Evolutionary conservation across 495 filamentous ascomycete species (phyloP), one percentile per base, ranked within the genome.

Genomic region (Neurospora sp.): DNA sequence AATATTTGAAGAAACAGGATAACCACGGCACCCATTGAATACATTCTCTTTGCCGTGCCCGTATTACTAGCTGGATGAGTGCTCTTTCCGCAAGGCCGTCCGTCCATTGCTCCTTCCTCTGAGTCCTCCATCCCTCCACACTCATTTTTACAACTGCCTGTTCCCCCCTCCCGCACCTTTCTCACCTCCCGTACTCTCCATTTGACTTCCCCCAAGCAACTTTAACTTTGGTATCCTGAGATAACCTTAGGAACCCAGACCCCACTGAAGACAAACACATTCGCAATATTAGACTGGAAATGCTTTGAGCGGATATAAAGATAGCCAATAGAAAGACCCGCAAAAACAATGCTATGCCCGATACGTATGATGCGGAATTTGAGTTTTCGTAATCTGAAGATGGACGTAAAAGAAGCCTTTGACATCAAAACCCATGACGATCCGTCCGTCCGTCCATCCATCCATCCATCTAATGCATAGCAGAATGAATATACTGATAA

Each of bases 261-360:
- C 40, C 40, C 4, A 12, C 9, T 10, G 40, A 40, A 40, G 40
- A 40, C 39, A 4, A 40, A 40, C 44, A 48, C 44, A 48, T 20
- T 48, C n/a, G 44, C 44, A 20, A 48, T 31, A 14, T 14, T 7
- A 14, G 10, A 27, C 4, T 59, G 48, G 5, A 59, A 27, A 59
- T 27, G 10, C 22, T 27, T 27, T 10, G 35, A 37, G 48, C 20
- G 10, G 48, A 27, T 59, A 59, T 22, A 59, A 22, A 12, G 10
- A 27, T 59, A 59, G 22, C 48, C 48, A 59, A 14, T 2, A 59
- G 20, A 59, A 59, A 59, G 10, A 59, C 10, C 20, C 22, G 48
- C 48, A 59, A 53, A 53, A 53, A 27, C 10, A 59, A 59, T 73
- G 69, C 69, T 73, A 68, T 68, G 45, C 45, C 45, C 65, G 20